A percentile compares a stretch with the other conserved stretches of the same genome.
These are phyloP conservation scores for Tardiomyces digboiensis DNA, from an alignment of 1,139 yeast genomes.

Conservation along the genomic window DNA sequence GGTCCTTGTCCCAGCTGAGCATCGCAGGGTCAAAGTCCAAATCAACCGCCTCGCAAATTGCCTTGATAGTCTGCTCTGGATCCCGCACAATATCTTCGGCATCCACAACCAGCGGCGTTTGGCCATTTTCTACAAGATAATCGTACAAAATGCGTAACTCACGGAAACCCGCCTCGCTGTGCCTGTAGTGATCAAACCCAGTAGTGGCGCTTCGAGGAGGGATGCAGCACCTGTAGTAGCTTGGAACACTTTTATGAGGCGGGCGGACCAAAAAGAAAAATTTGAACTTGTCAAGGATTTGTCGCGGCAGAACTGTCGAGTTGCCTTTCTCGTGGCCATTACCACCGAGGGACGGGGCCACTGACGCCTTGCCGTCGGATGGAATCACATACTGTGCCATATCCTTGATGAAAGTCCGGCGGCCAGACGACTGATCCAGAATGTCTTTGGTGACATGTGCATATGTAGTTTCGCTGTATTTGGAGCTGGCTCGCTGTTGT, in stretches of 20 bases:
- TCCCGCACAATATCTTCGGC: slow-evolving; percentile 15
- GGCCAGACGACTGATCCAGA: slow-evolving; percentile 2
- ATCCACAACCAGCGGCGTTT: slow-evolving; percentile 18
- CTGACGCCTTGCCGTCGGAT: slow-evolving; percentile 9
- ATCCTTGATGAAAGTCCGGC: slow-evolving; percentile 17
- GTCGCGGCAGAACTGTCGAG: slow-evolving; percentile 16
- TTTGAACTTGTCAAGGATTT: slow-evolving; percentile 10
- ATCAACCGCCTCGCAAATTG: slow-evolving; percentile 15
- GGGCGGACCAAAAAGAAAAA: slow-evolving; percentile 20
- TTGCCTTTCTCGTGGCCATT: slow-evolving; percentile 4
- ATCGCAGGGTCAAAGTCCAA: slow-evolving; percentile 15
- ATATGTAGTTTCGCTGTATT: slow-evolving; percentile 11
- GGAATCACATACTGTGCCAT: slow-evolving; percentile 23
- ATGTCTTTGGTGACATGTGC: neutral
- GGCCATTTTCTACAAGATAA: slow-evolving; percentile 10
- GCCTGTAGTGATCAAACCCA: slow-evolving; percentile 19
- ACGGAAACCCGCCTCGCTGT: slow-evolving; percentile 20
- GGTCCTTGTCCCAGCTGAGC: slow-evolving; percentile 20
- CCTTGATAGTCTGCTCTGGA: slow-evolving; percentile 16
- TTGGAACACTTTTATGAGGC: slow-evolving; percentile 21
- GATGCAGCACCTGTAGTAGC: slow-evolving; percentile 21
- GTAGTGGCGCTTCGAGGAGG: slow-evolving; percentile 19
- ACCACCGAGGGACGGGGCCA: slow-evolving; percentile 12
- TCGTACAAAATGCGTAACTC: slow-evolving; percentile 21
- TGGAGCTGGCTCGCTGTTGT: slow-evolving; percentile 8